Conservation (phyloP, 352 stramenopile species). For the Pythium volutum region DNA sequence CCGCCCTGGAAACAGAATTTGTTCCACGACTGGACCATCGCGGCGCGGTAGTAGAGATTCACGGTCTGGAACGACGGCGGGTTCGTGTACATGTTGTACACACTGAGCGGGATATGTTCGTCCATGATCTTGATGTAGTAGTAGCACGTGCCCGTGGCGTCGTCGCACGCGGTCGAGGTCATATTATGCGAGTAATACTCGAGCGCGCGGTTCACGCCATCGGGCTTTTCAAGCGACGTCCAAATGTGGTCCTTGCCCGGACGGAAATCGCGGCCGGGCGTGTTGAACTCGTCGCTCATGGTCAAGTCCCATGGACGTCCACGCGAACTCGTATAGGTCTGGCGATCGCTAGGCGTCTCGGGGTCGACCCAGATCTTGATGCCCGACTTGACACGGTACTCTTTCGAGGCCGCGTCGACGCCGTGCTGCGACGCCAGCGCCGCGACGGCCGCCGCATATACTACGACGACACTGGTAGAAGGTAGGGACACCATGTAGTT, state of each 20-base stretch:
- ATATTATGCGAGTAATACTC: conserved; percentile 20
- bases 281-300: conserved; percentile 82
- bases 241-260: conserved; percentile 16
- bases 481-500: too few relatives aligned
- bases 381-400: conserved; percentile 9
- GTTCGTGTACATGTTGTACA: conserved; percentile 30
- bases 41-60: conserved; percentile 50
- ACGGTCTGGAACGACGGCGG: conserved; percentile 25
- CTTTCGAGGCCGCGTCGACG: background rate
- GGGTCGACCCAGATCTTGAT: conserved; percentile 11
- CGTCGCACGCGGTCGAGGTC: conserved; percentile 11
- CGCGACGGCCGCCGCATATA: background rate
- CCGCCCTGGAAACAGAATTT: conserved; percentile 95
- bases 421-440: background rate
- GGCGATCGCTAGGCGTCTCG: background rate
- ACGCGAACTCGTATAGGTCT: conserved; percentile 21
- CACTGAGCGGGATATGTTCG: conserved; percentile 18
- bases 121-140: conserved; percentile 34
- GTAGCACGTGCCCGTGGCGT: conserved; percentile 31
- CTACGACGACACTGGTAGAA: too few relatives aligned
- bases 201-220: conserved; percentile 16
- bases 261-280: conserved; percentile 35
- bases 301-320: conserved; percentile 47
- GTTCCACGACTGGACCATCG: conserved; percentile 93
- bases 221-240: conserved; percentile 19